Conservation (phyloP, 225 moss, liverwort and hornwort species). For the Asterella californica region DNA sequence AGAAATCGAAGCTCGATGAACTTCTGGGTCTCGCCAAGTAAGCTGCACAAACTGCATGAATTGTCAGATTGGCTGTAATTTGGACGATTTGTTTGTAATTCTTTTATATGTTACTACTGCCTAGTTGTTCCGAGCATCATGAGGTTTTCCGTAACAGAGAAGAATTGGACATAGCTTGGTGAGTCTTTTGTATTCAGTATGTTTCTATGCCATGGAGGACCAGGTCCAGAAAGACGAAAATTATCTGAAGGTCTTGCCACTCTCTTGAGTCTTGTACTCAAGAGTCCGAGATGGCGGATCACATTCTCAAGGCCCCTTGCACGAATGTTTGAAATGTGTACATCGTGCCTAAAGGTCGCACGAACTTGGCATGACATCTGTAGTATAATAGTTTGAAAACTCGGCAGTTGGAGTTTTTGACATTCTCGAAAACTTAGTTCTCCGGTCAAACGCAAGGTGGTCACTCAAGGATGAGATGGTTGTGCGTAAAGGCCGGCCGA, state of each 20-base stretch:
- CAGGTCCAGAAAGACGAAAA: neutral
- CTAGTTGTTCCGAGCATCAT: neutral
- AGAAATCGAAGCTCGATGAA: slow-evolving; percentile 39
- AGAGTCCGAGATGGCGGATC: neutral
- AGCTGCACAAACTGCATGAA: neutral
- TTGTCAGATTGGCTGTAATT: too few species aligned
- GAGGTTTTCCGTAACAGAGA: neutral
- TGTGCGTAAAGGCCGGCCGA: too few species aligned
- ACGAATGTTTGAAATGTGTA: neutral
- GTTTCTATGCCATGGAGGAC: neutral
- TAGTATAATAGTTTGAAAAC: neutral
- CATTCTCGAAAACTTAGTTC: neutral
- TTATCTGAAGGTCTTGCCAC: neutral
- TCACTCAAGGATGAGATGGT: too few species aligned
- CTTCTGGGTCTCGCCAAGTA: slow-evolving; percentile 43
- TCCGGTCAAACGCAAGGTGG: too few species aligned
- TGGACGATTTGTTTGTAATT: neutral
- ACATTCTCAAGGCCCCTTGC: neutral
- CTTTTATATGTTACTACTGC: neutral
- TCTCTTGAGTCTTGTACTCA: neutral
- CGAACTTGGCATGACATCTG: neutral
- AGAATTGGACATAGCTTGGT: neutral
- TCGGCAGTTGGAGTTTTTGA: neutral
- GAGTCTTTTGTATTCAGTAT: neutral
- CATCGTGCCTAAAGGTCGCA: neutral